Evolutionary conservation across 164 flowering plant genomes (phyloP).

Genomic region (Paratinospora sagittata): DNA sequence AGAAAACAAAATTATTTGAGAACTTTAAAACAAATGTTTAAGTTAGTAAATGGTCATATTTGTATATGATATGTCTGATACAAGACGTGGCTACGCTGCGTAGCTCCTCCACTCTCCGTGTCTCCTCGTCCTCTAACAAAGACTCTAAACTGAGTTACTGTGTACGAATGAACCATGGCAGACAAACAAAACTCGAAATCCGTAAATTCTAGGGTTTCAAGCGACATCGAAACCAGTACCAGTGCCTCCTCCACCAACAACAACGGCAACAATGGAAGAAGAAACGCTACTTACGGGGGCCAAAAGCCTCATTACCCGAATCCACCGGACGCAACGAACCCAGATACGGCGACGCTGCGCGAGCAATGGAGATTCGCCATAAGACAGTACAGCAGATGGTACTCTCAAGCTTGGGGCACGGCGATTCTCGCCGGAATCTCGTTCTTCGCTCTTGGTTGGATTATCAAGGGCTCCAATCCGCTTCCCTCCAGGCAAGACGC

Average conservation of each 20-base stretch:
- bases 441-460: slow-evolving; percentile 84
- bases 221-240: slow-evolving; percentile 6
- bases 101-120: too few relatives aligned
- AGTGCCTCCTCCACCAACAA: too few relatives aligned
- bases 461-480: slow-evolving; percentile 78
- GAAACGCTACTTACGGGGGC: not conserved
- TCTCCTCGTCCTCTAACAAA: too few relatives aligned
- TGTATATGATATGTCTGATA: too few relatives aligned
- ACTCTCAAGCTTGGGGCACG: slow-evolving; percentile 90
- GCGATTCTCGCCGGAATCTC: slow-evolving; percentile 80
- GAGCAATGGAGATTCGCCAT: slow-evolving; percentile 78
- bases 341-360: slow-evolving; percentile 68
- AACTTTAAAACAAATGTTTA: too few relatives aligned
- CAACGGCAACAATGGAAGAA: not conserved
- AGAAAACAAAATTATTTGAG: too few relatives aligned
- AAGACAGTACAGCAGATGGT: slow-evolving; percentile 68
- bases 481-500: slow-evolving; percentile 36
- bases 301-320: slow-evolving; percentile 34
- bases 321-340: slow-evolving; percentile 52
- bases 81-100: too few relatives aligned
- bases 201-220: slow-evolving; percentile 1
- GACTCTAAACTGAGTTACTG: not conserved
- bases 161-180: slow-evolving; percentile 15
- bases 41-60: too few relatives aligned
- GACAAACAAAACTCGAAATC: slow-evolving; percentile 18